Evolutionary conservation across 2,329 filamentous ascomycete genomes (phyloP).

Genomic region (Sporothrix pseudoabietina): DNA sequence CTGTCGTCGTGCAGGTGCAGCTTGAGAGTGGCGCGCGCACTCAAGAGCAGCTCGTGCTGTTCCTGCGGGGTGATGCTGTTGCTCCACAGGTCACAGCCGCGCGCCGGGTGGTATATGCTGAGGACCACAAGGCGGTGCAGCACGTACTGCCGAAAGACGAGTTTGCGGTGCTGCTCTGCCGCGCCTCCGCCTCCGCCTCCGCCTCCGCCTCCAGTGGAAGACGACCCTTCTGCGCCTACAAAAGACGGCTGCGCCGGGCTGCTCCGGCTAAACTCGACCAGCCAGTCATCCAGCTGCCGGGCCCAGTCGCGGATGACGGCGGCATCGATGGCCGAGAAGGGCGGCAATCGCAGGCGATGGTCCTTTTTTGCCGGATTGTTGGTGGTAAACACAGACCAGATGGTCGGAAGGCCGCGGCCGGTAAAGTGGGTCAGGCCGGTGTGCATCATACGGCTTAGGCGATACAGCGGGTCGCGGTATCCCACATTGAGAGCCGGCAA

Average conservation of each 20-base stretch:
- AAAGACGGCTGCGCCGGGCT: background rate
- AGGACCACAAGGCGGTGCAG: constrained; percentile 33
- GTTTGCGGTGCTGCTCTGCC: constrained; percentile 20
- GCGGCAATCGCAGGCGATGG: background rate
- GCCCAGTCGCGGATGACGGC: constrained; percentile 35
- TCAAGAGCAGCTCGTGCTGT: constrained; percentile 33
- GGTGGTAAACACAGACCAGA: constrained; percentile 32
- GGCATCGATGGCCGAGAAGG: constrained; percentile 29
- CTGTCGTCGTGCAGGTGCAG: constrained; percentile 32
- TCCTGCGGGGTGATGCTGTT: constrained; percentile 32
- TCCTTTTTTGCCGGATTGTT: background rate
- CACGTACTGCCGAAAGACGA: constrained; percentile 34
- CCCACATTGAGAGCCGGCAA: constrained; percentile 28
- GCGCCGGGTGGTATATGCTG: constrained; percentile 34
- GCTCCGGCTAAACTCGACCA: constrained; percentile 31
- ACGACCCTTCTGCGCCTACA: no score
- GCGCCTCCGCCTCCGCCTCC: background rate
- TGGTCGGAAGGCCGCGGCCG: constrained; percentile 34
- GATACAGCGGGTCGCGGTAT: constrained; percentile 32
- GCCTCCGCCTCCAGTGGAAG: no score
- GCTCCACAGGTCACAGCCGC: constrained; percentile 32
- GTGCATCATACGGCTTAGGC: constrained; percentile 34
- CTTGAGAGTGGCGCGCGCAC: constrained; percentile 32
- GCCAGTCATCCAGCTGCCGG: constrained; percentile 33
- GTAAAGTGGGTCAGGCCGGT: constrained; percentile 33